A percentile compares a stretch with the other conserved stretches of the same genome.
These are phyloP conservation scores for Helicocarpus griseus DNA, from an alignment of 2,329 filamentous ascomycete genomes.

Conservation along the genomic window DNA sequence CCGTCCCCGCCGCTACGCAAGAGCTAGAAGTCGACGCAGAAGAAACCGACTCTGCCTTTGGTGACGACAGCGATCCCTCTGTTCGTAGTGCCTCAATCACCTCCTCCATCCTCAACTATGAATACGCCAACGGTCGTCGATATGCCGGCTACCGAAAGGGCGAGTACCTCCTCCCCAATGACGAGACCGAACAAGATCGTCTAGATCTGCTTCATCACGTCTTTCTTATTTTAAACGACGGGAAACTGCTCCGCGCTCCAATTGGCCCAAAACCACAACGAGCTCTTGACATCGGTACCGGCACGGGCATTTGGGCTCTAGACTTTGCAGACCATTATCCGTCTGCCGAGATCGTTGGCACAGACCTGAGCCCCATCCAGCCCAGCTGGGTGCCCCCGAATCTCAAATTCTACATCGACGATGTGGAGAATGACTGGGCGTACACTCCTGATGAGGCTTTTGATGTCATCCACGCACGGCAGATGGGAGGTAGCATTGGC, in stretches of 20 bases:
- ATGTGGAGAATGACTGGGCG: slow-evolving; percentile 11
- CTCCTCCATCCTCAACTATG: slow-evolving; percentile 24
- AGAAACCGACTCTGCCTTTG: not conserved
- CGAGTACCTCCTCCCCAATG: slow-evolving; percentile 66
- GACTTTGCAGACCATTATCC: slow-evolving; percentile 17
- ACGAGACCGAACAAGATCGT: slow-evolving; percentile 65
- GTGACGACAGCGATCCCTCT: not conserved
- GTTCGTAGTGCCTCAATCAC: slow-evolving; percentile 12
- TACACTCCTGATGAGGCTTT: slow-evolving; percentile 10
- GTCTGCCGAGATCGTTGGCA: slow-evolving; percentile 32
- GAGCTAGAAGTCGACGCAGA: not conserved
- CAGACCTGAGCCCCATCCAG: slow-evolving; percentile 37
- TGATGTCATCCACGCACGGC: slow-evolving; percentile 10
- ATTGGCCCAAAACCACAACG: slow-evolving; percentile 15
- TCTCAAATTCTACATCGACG: slow-evolving; percentile 11
- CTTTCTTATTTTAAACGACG: slow-evolving; percentile 35
- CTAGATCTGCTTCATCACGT: slow-evolving; percentile 75
- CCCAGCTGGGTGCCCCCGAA: slow-evolving; percentile 24
- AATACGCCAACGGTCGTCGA: slow-evolving; percentile 49
- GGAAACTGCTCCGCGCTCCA: slow-evolving; percentile 17
- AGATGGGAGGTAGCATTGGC: slow-evolving; percentile 1
- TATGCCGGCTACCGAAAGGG: slow-evolving; percentile 59
- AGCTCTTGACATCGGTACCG: slow-evolving; percentile 6
- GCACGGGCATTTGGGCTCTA: slow-evolving; percentile 14
- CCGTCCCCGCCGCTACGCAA: not conserved